Evolutionary conservation across 1,139 yeast species (phyloP).

Genomic region (Arxiozyma heterogenica): DNA sequence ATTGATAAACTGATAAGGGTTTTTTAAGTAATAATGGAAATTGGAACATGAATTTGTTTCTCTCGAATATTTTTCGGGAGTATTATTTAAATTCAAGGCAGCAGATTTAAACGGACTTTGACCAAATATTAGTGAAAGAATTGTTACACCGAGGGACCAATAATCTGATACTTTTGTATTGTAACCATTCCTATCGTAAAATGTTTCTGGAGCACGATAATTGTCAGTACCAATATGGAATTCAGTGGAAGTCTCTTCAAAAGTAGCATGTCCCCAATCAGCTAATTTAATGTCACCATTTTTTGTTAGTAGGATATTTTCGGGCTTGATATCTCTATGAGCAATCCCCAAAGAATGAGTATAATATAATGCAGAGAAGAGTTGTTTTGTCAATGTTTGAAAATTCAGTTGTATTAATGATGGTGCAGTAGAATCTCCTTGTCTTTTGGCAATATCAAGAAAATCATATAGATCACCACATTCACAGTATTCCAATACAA

Average conservation of each 20-base stretch:
- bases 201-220: conserved; percentile 91
- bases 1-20: conserved; percentile 21
- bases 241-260: conserved; percentile 48
- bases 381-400: conserved; percentile 52
- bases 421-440: conserved; percentile 30
- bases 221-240: conserved; percentile 87
- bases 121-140: conserved; percentile 74
- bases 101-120: conserved; percentile 59
- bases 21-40: conserved; percentile 17
- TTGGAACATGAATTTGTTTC: conserved; percentile 11
- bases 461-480: conserved; percentile 89
- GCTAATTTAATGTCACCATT: conserved; percentile 72
- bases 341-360: conserved; percentile 67
- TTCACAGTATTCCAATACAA: conserved; percentile 76
- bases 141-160: conserved; percentile 84
- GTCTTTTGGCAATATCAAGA: conserved; percentile 15
- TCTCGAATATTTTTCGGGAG: neutral
- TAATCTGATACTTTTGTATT: conserved; percentile 68
- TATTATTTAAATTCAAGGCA: neutral
- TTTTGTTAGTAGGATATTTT: conserved; percentile 57
- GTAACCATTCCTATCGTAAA: conserved; percentile 19
- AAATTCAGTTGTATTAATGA: conserved; percentile 34
- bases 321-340: conserved; percentile 84
- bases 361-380: conserved; percentile 59
- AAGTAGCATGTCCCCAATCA: conserved; percentile 84